Evolutionary conservation across 768 basidiomycete species (phyloP).

Genomic region (Mycena filopes): DNA sequence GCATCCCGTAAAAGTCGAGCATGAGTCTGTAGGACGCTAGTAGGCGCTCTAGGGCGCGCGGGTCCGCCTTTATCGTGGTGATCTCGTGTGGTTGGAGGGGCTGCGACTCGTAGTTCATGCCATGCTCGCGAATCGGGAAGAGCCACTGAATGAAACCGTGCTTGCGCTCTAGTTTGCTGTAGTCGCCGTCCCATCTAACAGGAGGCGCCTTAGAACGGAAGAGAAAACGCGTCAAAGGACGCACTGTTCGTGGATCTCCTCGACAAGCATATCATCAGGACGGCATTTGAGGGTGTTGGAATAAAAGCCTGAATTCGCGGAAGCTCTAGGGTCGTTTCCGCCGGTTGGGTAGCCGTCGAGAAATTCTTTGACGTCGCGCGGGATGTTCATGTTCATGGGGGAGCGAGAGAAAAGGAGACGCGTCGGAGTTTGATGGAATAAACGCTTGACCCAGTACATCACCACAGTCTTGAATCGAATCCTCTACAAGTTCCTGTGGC

Average conservation of each 20-base stretch:
- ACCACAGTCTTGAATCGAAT: background rate
- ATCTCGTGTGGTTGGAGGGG: conserved; percentile 76
- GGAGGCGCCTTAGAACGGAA: conserved; percentile 8
- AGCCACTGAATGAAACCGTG: conserved; percentile 87
- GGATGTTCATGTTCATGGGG: conserved; percentile 52
- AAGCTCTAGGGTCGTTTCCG: conserved; percentile 49
- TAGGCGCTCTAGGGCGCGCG: conserved; percentile 59
- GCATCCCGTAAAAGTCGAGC: conserved; percentile 87
- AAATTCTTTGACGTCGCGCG: conserved; percentile 67
- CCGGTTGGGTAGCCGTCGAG: conserved; percentile 62
- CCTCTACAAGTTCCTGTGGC: background rate
- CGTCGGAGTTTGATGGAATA: conserved; percentile 11
- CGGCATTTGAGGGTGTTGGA: conserved; percentile 63
- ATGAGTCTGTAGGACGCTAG: conserved; percentile 74
- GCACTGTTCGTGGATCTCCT: conserved; percentile 71
- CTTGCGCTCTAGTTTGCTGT: conserved; percentile 68
- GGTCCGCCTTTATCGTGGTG: conserved; percentile 61
- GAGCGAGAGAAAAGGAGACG: conserved; percentile 4
- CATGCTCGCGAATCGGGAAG: conserved; percentile 81
- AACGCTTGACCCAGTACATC: conserved; percentile 12
- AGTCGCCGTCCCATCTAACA: conserved; percentile 79
- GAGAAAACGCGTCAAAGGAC: conserved; percentile 27
- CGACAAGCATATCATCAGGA: conserved; percentile 70
- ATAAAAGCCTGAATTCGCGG: conserved; percentile 72
- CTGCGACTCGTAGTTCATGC: conserved; percentile 76